Evolutionary conservation across 202 grass and related monocot genomes (phyloP), one percentile per base, ranked within the genome.

Genomic region (Tripidium arundinaceum): DNA sequence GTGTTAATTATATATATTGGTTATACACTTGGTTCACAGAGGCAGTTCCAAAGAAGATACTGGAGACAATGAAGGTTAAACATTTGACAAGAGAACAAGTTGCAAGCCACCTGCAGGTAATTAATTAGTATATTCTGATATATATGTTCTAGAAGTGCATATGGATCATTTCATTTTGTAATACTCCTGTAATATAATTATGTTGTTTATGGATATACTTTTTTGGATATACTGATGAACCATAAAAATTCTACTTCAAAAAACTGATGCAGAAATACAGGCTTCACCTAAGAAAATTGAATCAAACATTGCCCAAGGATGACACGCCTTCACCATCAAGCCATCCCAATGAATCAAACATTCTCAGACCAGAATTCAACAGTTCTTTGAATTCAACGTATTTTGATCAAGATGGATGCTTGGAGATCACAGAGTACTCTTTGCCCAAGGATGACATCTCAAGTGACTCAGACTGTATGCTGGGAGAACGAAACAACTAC

Each of bases 51-150:
- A 87, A 83, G 31, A 90, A 84, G 63, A 80, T 87, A 72, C 16
- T 84, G 42, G 85, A 84, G 21, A 72, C 62, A 31, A 87, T 91
- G 85, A 86, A 87, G 12, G 84, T 84, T 38, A 73, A 87, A 72
- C 75, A 81, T 84, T 83, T 84, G 71, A 90, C 80, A 65, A 80
- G 88, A 58, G 62, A 83, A 70, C 88, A 90, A 87, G 84, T 90
- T 10, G 74, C 88, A 31, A 90, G 79, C 21, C 88, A 90, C 74
- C 70, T 90, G 11, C 81, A 84, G 81, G 84, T 90, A 79, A 72
- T 27, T 16, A 36, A 36, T 50, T n/a, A n/a, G 3, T 57, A 19
- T 49, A 19, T 49, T 79, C 22, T 5, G 5, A 57, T 24, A 57
- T 58, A 16, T 62, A 85, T 50, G 6, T 54, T 52, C 62, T 65